These are phyloP conservation scores for Candida verbasci DNA, from an alignment of 805 yeast species.

Conservation along the genomic window DNA sequence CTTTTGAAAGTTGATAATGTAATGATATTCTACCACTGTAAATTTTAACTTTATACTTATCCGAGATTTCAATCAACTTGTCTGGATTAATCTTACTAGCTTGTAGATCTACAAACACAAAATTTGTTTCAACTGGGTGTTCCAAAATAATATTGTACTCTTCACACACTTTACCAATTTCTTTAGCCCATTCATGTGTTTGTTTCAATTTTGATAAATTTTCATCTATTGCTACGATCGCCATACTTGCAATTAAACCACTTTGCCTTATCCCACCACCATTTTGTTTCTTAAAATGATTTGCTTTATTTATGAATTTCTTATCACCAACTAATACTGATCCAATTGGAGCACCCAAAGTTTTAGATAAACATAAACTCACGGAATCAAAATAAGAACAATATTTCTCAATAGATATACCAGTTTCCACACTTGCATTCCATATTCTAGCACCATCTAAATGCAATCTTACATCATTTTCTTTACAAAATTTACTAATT, in stretches of 20 bases:
- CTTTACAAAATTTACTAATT: conserved; percentile 67
- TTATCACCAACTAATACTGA: conserved; percentile 72
- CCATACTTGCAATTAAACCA: conserved; percentile 80
- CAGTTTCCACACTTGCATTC: conserved; percentile 81
- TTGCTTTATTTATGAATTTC: conserved; percentile 60
- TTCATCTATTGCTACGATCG: conserved; percentile 68
- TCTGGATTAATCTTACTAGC: conserved; percentile 53
- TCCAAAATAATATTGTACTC: conserved; percentile 53
- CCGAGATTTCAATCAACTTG: conserved; percentile 49
- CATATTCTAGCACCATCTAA: conserved; percentile 95
- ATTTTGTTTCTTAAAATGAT: conserved; percentile 83
- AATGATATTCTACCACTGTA: conserved; percentile 77
- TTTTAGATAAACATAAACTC: conserved; percentile 82
- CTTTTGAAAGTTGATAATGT: conserved; percentile 48
- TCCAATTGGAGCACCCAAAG: conserved; percentile 92
- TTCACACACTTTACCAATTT: conserved; percentile 50
- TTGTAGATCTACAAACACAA: conserved; percentile 67
- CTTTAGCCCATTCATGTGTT: conserved; percentile 50
- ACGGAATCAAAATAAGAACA: conserved; percentile 82
- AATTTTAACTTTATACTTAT: conserved; percentile 56
- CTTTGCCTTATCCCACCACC: conserved; percentile 94
- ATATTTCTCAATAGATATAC: conserved; percentile 63
- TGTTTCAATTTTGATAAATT: conserved; percentile 54
- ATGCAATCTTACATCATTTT: conserved; percentile 59
- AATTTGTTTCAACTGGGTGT: conserved; percentile 79